phyloP scores from a whole-genome alignment of 495 filamentous ascomycete genomes.

The Penicillium riverlandense region DNA sequence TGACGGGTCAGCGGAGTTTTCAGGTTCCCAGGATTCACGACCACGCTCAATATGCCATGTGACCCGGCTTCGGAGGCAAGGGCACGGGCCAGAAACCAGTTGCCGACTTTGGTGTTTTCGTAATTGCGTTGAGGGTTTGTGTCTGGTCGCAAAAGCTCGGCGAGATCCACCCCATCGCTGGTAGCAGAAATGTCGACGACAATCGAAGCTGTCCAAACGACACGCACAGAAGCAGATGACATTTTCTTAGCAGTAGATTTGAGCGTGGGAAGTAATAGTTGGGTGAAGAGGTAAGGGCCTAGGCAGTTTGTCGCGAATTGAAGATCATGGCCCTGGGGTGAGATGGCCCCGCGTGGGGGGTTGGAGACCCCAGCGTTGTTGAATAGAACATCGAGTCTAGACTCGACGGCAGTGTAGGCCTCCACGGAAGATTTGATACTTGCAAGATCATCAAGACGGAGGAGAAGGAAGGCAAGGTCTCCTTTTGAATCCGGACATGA shows the following conservation, averaged over 20 bases:
- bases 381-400: slow-evolving; percentile 43
- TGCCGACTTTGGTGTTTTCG: slow-evolving; percentile 14
- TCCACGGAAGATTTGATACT: slow-evolving; percentile 41
- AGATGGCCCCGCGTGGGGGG: slow-evolving; percentile 16
- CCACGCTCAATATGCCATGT: slow-evolving; percentile 21
- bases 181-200: slow-evolving; percentile 4
- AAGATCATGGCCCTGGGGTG: slow-evolving; percentile 30
- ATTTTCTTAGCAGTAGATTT: not conserved
- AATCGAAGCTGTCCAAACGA: slow-evolving; percentile 5
- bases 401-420: slow-evolving; percentile 29
- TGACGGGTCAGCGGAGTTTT: slow-evolving; percentile 4
- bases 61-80: slow-evolving; percentile 2
- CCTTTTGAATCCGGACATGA: slow-evolving; percentile 9
- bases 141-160: not conserved
- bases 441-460: slow-evolving; percentile 39
- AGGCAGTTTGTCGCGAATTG: slow-evolving; percentile 34
- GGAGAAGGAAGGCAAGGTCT: slow-evolving; percentile 23
- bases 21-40: slow-evolving; percentile 6
- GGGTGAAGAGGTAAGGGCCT: slow-evolving; percentile 25
- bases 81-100: slow-evolving; percentile 18
- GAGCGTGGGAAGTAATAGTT: slow-evolving; percentile 20
- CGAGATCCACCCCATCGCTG: not conserved
- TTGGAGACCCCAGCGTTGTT: slow-evolving; percentile 48
- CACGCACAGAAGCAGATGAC: slow-evolving; percentile 1
- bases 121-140: slow-evolving; percentile 14